Base-by-base conservation (phyloP, 2,329 filamentous ascomycete species). In the Penicillium sp. region DNA sequence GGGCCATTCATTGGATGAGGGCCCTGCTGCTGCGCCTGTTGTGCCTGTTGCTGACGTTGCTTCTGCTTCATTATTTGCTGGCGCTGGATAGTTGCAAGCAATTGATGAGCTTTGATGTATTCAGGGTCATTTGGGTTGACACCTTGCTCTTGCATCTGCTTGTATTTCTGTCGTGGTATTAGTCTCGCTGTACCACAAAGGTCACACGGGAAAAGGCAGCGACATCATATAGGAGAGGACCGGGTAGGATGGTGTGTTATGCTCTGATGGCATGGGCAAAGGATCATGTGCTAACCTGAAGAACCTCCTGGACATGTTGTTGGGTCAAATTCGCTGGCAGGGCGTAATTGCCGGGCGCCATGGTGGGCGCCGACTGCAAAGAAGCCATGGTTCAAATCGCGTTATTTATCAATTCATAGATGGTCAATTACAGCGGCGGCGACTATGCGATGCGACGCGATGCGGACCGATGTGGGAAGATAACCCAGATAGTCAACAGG, bases 61-160 rank as follows among this genome's bases (percentile, higher is more conserved):
- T 52, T 44, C 25, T 48, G 36, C 36, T 48, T 44, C 41, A 80
- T 81, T 33, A 78, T 75, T 60, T 81, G 73, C 55, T 80, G 74
- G 51, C 79, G 77, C 57, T 88, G 85, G 46, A 95, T 80, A 58
- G 78, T 82, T 34, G 80, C 69, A 53, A 96, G 78, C 51, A 94
- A 83, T 52, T 86, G 82, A 46, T 88, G 84, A 29, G 84, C 81
- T 71, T 93, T 94, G 62, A 91, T 79, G 62, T 85, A 90, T 66
- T 97, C 90, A 39, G 91, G 91, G 62, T 97, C 90, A 48, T 79
- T 85, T 48, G 83, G 79, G 36, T 88, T 82, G 25, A 94, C 85
- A 58, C 90, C 90, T 61, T 85, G 79, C 47, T 87, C 81, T 71
- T 91, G 93, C 86, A 97, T 90, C 67, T 88, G 82, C 64, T 87